Evolutionary conservation across 768 basidiomycete genomes (phyloP).

Genomic region (Auriscalpium microsporum): DNA sequence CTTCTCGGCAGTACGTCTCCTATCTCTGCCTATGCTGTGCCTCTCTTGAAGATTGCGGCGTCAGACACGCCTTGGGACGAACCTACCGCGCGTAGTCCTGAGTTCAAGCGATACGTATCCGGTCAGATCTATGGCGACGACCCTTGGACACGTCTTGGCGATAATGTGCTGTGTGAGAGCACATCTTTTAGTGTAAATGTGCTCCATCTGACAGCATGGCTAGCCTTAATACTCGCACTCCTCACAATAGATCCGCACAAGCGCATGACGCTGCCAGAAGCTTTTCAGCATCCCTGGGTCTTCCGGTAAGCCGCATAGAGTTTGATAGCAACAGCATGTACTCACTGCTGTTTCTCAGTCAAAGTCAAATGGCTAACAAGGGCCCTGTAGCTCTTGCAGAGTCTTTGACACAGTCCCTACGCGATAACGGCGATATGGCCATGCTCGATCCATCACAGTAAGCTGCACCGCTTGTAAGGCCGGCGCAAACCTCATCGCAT

Average conservation of each 20-base stretch:
- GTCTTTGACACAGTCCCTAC: conserved; percentile 59
- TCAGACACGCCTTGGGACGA: conserved; percentile 98
- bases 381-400: conserved; percentile 51
- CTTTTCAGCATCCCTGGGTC: conserved; percentile 65
- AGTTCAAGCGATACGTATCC: conserved; percentile 67
- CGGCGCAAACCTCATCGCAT: background rate
- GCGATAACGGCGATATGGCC: conserved; percentile 64
- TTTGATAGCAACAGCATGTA: background rate
- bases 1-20: conserved; percentile 74
- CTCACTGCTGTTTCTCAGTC: conserved; percentile 29
- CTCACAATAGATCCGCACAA: conserved; percentile 60
- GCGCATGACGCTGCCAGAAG: conserved; percentile 56
- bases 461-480: too few relatives aligned
- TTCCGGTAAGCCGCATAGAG: conserved; percentile 38
- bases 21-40: background rate
- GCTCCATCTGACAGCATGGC: too few relatives aligned
- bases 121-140: conserved; percentile 65
- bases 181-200: background rate
- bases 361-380: conserved; percentile 57
- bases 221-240: conserved; percentile 72
- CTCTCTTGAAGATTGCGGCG: background rate
- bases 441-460: conserved; percentile 45
- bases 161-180: conserved; percentile 53
- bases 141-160: conserved; percentile 69
- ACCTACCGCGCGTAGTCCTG: conserved; percentile 69